Percentiles rank a stretch among this genome's conserved stretches.
Conservation (phyloP, 805 yeast genomes). For the Cyberlindnera xylosilytica region DNA sequence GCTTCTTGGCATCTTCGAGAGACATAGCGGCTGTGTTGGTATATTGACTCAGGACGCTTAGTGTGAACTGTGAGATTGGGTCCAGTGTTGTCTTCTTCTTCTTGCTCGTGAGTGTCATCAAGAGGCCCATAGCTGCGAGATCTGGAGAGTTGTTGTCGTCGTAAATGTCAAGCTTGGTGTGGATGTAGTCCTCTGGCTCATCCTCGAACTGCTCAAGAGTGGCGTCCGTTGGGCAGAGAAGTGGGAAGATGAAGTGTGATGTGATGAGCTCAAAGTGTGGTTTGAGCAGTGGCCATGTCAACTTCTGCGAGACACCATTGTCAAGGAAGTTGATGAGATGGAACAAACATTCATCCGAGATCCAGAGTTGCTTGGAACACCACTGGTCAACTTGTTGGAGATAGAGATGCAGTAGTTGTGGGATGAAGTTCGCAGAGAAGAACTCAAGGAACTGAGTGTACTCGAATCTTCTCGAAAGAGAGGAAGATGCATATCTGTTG, state of each 20-base stretch:
- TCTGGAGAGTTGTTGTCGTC: conserved; percentile 70
- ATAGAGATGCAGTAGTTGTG: conserved; percentile 64
- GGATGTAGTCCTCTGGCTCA: conserved; percentile 87
- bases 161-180: conserved; percentile 61
- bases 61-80: conserved; percentile 59
- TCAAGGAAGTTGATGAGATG: conserved; percentile 64
- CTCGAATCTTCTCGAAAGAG: conserved; percentile 42
- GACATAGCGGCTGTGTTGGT: conserved; percentile 31
- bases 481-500: conserved; percentile 61
- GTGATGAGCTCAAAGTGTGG: conserved; percentile 65
- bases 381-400: conserved; percentile 69
- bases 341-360: conserved; percentile 61
- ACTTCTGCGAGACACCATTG: conserved; percentile 52
- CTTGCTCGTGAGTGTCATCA: conserved; percentile 69
- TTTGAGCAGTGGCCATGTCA: conserved; percentile 64
- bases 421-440: conserved; percentile 60
- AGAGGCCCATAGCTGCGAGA: conserved; percentile 70
- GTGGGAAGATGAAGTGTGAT: conserved; percentile 70
- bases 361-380: conserved; percentile 67
- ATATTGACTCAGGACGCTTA: conserved; percentile 39
- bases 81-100: conserved; percentile 58
- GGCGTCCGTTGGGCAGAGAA: conserved; percentile 65
- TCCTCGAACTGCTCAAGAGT: conserved; percentile 73
- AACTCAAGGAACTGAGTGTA: conserved; percentile 59
- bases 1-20: conserved; percentile 55